These are phyloP conservation scores for Mycena kentingensis DNA, from an alignment of 768 basidiomycete species.

Conservation along the genomic window DNA sequence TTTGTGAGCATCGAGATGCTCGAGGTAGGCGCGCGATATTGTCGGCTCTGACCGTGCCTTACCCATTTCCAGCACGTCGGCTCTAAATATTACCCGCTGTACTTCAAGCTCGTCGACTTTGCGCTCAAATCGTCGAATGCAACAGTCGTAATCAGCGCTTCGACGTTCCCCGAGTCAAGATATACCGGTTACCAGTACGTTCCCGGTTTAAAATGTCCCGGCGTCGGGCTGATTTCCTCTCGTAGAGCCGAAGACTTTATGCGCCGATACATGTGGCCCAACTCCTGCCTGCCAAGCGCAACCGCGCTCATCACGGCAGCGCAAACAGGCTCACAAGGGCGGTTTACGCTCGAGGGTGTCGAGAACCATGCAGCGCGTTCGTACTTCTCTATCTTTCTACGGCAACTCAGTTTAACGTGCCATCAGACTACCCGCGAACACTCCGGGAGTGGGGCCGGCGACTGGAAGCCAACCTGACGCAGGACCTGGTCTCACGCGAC, in stretches of 20 bases:
- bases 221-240: constrained; percentile 6
- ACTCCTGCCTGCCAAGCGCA: constrained; percentile 84
- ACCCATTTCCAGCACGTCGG: constrained; percentile 47
- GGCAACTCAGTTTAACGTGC: constrained; percentile 5
- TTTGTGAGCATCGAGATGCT: constrained; percentile 83
- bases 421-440: constrained; percentile 80
- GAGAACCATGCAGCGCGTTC: constrained; percentile 82
- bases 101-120: constrained; percentile 77
- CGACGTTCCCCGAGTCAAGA: constrained; percentile 70
- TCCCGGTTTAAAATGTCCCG: constrained; percentile 14
- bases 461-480: constrained; percentile 64
- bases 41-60: constrained; percentile 49
- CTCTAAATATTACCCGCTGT: constrained; percentile 60
- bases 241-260: constrained; percentile 77
- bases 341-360: constrained; percentile 81
- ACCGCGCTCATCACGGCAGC: constrained; percentile 78
- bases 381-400: constrained; percentile 28
- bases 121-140: constrained; percentile 72
- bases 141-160: constrained; percentile 67
- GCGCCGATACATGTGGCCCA: constrained; percentile 89
- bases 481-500: constrained; percentile 56
- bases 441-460: constrained; percentile 89
- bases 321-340: constrained; percentile 65
- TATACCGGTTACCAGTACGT: constrained; percentile 72
- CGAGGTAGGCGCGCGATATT: constrained; percentile 46